Evolutionary conservation across 2,329 filamentous ascomycete species (phyloP).

Genomic region (Verticillium tricorpus): DNA sequence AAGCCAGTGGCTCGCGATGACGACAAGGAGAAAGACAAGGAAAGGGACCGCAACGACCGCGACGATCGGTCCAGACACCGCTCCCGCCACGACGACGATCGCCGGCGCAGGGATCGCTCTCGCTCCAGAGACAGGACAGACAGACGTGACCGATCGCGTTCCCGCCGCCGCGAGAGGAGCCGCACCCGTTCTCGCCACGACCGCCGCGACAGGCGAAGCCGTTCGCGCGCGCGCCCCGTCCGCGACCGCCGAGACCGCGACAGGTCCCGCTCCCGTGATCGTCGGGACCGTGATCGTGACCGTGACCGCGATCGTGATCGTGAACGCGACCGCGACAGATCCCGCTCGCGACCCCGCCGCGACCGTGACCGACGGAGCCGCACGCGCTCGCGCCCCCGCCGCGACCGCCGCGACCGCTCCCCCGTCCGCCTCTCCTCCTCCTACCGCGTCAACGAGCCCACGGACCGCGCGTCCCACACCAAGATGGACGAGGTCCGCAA

Average conservation of each 20-base stretch:
- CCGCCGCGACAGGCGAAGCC: slow-evolving; percentile 29
- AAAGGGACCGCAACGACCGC: slow-evolving; percentile 23
- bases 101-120: slow-evolving; percentile 21
- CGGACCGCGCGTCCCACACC: slow-evolving; percentile 20
- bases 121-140: slow-evolving; percentile 16
- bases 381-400: slow-evolving; percentile 34
- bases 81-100: slow-evolving; percentile 27
- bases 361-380: slow-evolving; percentile 36
- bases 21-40: slow-evolving; percentile 10
- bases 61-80: slow-evolving; percentile 28
- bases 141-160: slow-evolving; percentile 24
- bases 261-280: slow-evolving; percentile 20
- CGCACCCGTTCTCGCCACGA: slow-evolving; percentile 18
- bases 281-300: slow-evolving; percentile 15
- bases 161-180: slow-evolving; percentile 22
- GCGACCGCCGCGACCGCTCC: slow-evolving; percentile 12
- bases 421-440: not conserved
- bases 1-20: slow-evolving; percentile 1
- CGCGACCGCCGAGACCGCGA: slow-evolving; percentile 27
- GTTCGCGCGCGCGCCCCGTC: slow-evolving; percentile 21
- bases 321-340: slow-evolving; percentile 2
- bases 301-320: not conserved
- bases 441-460: not conserved
- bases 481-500: slow-evolving; percentile 59
- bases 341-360: slow-evolving; percentile 10